Evolutionary conservation across 2,329 filamentous ascomycete genomes (phyloP), one percentile per base, ranked within the genome.

Genomic region (Scedosporium apiospermum): DNA sequence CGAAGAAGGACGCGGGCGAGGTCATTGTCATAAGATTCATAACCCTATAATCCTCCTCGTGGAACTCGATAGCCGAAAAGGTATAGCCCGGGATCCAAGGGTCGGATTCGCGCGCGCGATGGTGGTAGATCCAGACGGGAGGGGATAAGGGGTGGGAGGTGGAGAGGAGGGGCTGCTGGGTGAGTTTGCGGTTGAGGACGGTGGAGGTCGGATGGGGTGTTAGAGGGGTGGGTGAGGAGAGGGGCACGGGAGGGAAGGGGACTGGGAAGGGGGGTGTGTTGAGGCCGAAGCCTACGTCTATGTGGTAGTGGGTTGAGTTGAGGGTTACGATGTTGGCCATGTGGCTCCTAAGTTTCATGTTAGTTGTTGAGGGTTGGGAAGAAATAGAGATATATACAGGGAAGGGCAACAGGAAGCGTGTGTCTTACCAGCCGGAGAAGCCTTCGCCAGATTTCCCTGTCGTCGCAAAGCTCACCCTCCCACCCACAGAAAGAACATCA

Each of bases 231-330:
- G 44, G 44, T 12, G 58, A 18, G 3, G 26, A 16, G 23, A 49
- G 10, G 61, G 64, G 21, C 16, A 65, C 67, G 55, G 67, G 23
- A 1, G 69, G 62, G 4, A 78, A 67, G 0, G 68, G 72, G 1
- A 78, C 60, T 3, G 76, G 76, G 1, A 64, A 57, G 27, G 68
- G 65, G 4, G 75, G 64, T 7, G 68, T 70, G 65, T 82, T 78
- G 61, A 77, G 78, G 21, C 85, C 86, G 67, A 86, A 88, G 27
- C 82, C 85, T 14, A 88, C 82, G 68, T 88, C 86, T 30, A 83
- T 76, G 65, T 81, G 70, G 68, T 80, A 82, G 51, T 74, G 72
- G 53, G 75, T 73, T 26, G 72, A 71, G 9, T 75, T 72, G 23
- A 89, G 76, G 27, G 75, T 80, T 57, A 87, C 78, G 62, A 88